Base-by-base conservation (phyloP, 176 grass and related monocot genomes). In the Themeda triandra region DNA sequence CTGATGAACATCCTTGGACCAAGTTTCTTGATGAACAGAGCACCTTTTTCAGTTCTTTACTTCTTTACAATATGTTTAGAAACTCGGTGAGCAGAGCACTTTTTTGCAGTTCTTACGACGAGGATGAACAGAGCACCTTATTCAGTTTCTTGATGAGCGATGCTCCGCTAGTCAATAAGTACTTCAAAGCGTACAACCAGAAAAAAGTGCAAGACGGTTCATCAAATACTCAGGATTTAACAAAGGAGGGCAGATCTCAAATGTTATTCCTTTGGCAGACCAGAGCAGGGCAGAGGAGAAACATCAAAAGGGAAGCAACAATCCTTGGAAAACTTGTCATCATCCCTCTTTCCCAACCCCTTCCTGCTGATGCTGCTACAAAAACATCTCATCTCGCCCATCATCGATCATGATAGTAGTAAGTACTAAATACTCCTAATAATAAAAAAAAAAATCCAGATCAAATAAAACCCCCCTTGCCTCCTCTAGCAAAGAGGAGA, bases 311-410 rank as follows among this genome's bases (percentile, higher is more conserved):
- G 62, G 71, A 69, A 82, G 78, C 63, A 87, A 87, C 71, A 77
- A 82, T 68, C 23, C 63, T 82, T 37, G 64, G 73, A 87, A 87
- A 82, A 87, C 79, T 70, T 62, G 63, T 15, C 29, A 67, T 28
- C 79, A 29, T 80, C 68, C 42, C 56, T 80, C 21, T 23, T 24
- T 9, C 24, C 54, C 33, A 2, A 35, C 4, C 36, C 60, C 8
- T 14, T 48, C 70, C 62, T 77, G 15, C 13, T 60, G 21, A 8
- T 27, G 1, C 49, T 45, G 44, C 44, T 45, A 14, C 44, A 13
- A 15, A 68, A 63, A 10, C 29, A 72, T 49, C 53, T 68, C 15
- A 64, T 29, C 25, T 6, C 60, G 13, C 13, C 23, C 59, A 17
- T 48, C 45, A 2, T 29, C 40, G 4, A 27, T 4, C 44, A 46